Conservation (phyloP, 208 protist genomes). For the Trichomonas vaginalis region DNA sequence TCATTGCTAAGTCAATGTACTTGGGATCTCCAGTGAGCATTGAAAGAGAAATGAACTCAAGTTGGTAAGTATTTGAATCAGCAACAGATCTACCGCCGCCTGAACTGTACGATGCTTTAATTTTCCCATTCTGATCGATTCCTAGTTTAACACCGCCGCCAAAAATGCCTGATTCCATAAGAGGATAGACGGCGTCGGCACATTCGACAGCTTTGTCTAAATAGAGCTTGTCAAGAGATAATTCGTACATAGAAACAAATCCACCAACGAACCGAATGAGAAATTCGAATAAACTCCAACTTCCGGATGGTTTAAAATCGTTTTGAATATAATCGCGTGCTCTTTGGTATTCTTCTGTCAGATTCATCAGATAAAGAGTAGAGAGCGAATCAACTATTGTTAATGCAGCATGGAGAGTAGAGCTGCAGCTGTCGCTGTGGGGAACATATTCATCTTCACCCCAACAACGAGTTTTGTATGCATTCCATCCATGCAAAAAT, state of each 20-base stretch:
- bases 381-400: neutral
- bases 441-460: neutral
- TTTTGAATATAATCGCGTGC: neutral
- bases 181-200: neutral
- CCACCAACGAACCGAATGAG: constrained; percentile 52
- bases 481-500: neutral
- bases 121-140: neutral
- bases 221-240: constrained; percentile 44
- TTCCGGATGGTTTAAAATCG: neutral
- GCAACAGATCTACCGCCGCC: neutral
- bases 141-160: neutral
- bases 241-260: constrained; percentile 47
- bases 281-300: constrained; percentile 47
- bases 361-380: neutral
- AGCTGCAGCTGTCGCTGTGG: neutral
- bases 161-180: neutral
- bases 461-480: neutral
- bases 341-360: neutral
- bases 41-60: neutral
- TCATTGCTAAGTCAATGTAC: neutral
- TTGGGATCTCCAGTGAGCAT: neutral
- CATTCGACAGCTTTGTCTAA: neutral
- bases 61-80: neutral
- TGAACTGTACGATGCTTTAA: neutral
- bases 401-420: neutral